Conservation (phyloP, 176 grass and related monocot species). For the Otatea glauca region DNA sequence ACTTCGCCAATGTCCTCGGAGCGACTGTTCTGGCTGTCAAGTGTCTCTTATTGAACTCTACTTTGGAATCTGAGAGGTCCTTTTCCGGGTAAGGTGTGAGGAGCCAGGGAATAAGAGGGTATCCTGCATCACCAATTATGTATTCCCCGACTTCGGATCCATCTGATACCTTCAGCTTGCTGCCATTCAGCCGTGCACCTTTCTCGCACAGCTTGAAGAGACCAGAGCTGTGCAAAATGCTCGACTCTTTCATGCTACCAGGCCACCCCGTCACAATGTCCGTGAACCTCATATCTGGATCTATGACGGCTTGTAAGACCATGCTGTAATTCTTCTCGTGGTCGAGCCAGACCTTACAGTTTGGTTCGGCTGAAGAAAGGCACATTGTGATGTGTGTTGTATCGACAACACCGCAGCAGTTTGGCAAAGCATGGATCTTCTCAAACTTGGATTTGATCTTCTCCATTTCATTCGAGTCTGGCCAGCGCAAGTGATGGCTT, state of each 20-base stretch:
- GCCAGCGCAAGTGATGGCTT: slow-evolving; percentile 61
- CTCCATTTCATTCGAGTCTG: slow-evolving; percentile 54
- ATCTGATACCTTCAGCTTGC: slow-evolving; percentile 43
- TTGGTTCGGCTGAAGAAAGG: slow-evolving; percentile 65
- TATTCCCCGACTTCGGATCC: slow-evolving; percentile 65
- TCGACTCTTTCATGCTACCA: slow-evolving; percentile 67
- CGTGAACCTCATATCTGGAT: slow-evolving; percentile 52
- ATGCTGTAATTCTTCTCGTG: slow-evolving; percentile 73
- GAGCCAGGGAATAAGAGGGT: slow-evolving; percentile 76
- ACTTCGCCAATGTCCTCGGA: slow-evolving; percentile 60
- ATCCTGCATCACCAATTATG: slow-evolving; percentile 65
- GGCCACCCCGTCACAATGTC: slow-evolving; percentile 75
- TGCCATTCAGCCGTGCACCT: slow-evolving; percentile 59
- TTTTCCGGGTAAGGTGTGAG: slow-evolving; percentile 67
- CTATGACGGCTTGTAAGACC: slow-evolving; percentile 69
- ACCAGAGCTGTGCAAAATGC: slow-evolving; percentile 60
- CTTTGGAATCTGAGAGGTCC: slow-evolving; percentile 48
- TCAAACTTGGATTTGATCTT: slow-evolving; percentile 70
- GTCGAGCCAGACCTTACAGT: slow-evolving; percentile 75
- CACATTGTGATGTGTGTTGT: slow-evolving; percentile 79
- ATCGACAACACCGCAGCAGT: slow-evolving; percentile 72
- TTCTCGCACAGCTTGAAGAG: slow-evolving; percentile 63
- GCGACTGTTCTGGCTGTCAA: slow-evolving; percentile 50
- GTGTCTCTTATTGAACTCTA: slow-evolving; percentile 62
- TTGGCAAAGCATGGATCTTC: slow-evolving; percentile 57